A percentile compares a stretch with the other conserved stretches of the same genome.
Conservation (phyloP, 2,329 filamentous ascomycete species). For the Calonectria hongkongensis region DNA sequence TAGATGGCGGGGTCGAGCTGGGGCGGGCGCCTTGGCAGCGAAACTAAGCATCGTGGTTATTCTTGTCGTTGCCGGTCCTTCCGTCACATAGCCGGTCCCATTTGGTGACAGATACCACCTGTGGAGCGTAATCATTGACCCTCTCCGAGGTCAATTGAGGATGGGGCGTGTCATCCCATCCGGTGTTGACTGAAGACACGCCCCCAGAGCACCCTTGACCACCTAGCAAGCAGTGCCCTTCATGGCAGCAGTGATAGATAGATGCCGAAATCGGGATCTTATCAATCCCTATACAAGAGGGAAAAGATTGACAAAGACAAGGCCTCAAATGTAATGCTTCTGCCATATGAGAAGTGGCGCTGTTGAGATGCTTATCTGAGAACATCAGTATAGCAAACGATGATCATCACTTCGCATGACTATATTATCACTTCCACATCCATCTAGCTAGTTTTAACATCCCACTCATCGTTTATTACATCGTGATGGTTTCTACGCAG, state of each 20-base stretch:
- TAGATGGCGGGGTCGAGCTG: slow-evolving; percentile 51
- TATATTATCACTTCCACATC: no score
- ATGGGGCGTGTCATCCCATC: slow-evolving; percentile 14
- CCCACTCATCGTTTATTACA: background rate
- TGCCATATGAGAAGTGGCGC: background rate
- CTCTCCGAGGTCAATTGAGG: background rate
- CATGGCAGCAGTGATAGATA: background rate
- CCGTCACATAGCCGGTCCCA: slow-evolving; percentile 43
- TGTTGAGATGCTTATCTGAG: background rate
- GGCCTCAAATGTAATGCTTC: background rate
- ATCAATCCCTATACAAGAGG: background rate
- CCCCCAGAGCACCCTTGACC: background rate
- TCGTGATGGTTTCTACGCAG: background rate
- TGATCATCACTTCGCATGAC: no score
- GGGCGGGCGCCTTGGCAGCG: slow-evolving; percentile 52
- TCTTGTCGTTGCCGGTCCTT: slow-evolving; percentile 46
- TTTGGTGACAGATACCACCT: slow-evolving; percentile 42
- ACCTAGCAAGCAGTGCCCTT: background rate
- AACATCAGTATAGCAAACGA: background rate
- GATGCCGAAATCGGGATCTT: slow-evolving; percentile 36
- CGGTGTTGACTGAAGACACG: background rate
- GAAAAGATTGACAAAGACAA: background rate
- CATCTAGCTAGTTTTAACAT: background rate
- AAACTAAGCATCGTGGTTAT: slow-evolving; percentile 49
- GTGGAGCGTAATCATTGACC: slow-evolving; percentile 26